Percentiles rank a stretch among this genome's conserved stretches.
Conservation (phyloP, 2,329 filamentous ascomycete species). For the Arthroderma uncinatum region DNA sequence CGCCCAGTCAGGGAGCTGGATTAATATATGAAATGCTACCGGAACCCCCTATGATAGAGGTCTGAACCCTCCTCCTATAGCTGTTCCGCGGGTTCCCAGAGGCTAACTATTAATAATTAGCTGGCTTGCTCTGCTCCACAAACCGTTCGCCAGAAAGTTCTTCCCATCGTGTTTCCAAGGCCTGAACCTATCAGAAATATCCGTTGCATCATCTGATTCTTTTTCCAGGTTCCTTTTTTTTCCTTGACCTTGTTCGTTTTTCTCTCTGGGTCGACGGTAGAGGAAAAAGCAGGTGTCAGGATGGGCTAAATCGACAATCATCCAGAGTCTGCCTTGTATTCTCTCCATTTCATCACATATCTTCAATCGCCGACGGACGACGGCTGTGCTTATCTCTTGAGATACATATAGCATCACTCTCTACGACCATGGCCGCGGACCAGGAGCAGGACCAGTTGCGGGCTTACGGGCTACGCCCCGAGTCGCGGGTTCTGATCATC, state of each 20-base stretch:
- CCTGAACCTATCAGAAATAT: neutral
- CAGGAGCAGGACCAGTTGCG: conserved; percentile 6
- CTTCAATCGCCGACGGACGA: too few species aligned
- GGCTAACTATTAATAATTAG: too few species aligned
- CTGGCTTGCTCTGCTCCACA: too few species aligned
- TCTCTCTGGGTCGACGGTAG: neutral
- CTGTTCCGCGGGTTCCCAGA: too few species aligned
- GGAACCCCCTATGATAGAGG: too few species aligned
- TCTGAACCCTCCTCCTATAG: too few species aligned
- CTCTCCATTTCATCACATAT: neutral
- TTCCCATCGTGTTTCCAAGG: neutral
- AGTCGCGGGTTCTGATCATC: conserved; percentile 76
- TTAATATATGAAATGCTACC: too few species aligned
- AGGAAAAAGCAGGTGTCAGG: neutral
- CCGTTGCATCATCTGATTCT: neutral
- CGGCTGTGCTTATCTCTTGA: too few species aligned
- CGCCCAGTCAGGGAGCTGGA: too few species aligned
- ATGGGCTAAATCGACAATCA: neutral
- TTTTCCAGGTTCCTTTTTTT: neutral
- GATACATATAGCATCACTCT: neutral
- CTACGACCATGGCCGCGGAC: neutral
- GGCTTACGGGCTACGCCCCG: conserved; percentile 31
- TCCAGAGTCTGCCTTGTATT: neutral
- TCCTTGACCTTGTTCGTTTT: neutral
- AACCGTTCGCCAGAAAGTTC: too few species aligned